Evolutionary conservation across 768 basidiomycete species (phyloP), one percentile per base, ranked within the genome.

Genomic region (Tremella yokohamensis): DNA sequence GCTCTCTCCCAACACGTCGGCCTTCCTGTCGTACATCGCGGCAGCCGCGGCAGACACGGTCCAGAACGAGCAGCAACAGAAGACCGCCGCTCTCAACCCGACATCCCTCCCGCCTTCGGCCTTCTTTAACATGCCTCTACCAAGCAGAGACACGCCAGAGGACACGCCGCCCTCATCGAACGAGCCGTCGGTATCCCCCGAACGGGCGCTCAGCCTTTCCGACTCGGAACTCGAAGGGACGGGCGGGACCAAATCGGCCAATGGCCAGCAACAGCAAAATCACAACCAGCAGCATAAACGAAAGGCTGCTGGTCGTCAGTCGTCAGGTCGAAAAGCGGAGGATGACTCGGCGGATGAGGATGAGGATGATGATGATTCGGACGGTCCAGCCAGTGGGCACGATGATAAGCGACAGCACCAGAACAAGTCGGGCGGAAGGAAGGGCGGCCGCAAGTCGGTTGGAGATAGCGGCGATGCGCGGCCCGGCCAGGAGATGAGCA

Each of bases 1-100:
- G 15, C 50, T 72, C 34, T 56, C 70, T 6, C 70, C 70, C 49
- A 72, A 69, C 56, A 72, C 70, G 25, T 54, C 65, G 39, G 67
- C 70, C 24, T 66, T 72, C 55, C 64, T 72, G 37, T 53, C 57
- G 37, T 69, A 66, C 58, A 57, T 71, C 57, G 37, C 58, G 49
- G 37, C 61, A n/a, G 42, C 53, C 26, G 19, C 11, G 20, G 59
- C 29, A 18, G 7, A 40, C 20, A 34, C 45, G 24, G 22, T 49
- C 22, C 29, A 38, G 19, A 37, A 37, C 25, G 45, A 52, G 16
- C 18, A 39, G 9, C 42, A 22, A 19, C 25, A 53, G 22, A 13
- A 15, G 8, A 20, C 2, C 13, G 24, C 19, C 7, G 16, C 18
- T 2, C 26, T 37, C 22, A 40, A 25, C 16, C 61, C 52, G 15